A percentile compares a stretch with the other conserved stretches of the same genome.
phyloP scores from a whole-genome alignment of 2,329 filamentous ascomycete species.

The Grosmannia clavigera region DNA sequence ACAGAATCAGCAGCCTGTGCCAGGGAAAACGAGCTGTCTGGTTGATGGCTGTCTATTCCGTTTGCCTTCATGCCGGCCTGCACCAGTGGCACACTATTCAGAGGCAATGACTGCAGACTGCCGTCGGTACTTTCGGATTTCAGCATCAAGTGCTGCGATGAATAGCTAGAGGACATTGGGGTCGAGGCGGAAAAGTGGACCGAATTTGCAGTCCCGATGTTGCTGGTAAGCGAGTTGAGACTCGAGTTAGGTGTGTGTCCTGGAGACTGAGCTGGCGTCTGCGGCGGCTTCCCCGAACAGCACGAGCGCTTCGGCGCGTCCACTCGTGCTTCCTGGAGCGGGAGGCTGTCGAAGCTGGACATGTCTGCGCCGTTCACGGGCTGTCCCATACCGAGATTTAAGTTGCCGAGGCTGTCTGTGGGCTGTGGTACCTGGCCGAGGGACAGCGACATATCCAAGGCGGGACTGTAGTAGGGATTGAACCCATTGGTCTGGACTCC shows the following conservation, averaged over 20 bases:
- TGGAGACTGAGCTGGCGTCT: neutral
- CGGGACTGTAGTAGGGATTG: neutral
- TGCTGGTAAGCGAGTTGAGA: conserved; percentile 8
- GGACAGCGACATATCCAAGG: neutral
- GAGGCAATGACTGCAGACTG: neutral
- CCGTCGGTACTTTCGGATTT: conserved; percentile 3
- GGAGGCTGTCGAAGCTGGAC: neutral
- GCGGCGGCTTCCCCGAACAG: neutral
- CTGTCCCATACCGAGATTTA: conserved; percentile 1
- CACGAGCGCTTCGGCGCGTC: conserved; percentile 4
- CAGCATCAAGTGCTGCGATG: conserved; percentile 2
- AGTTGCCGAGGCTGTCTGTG: neutral
- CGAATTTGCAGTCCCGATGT: neutral
- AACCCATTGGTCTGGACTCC: neutral
- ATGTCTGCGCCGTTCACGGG: neutral
- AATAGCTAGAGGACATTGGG: conserved; percentile 4
- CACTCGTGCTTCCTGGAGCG: neutral
- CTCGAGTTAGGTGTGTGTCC: conserved; percentile 11
- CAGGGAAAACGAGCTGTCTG: neutral
- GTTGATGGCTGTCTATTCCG: neutral
- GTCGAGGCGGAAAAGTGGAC: conserved; percentile 5
- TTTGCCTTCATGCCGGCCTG: neutral
- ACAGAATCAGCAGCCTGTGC: neutral
- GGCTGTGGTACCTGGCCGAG: neutral
- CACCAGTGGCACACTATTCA: neutral